Evolutionary conservation across 108 stramenopile species (phyloP).

Genomic region (Epithemia pelagica): DNA sequence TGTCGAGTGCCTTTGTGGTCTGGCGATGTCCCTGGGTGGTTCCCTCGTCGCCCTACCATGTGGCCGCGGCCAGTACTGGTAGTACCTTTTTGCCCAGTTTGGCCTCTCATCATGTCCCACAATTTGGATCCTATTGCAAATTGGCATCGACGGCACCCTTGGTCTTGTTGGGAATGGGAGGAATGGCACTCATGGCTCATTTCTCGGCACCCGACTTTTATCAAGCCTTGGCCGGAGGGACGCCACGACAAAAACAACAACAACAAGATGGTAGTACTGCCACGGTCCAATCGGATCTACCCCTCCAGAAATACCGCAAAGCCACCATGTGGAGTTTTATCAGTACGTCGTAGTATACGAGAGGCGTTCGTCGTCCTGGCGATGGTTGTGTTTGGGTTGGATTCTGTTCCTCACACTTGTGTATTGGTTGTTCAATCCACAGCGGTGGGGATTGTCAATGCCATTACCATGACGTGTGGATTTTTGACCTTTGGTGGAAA

Average conservation of each 20-base stretch:
- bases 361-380: too few relatives aligned
- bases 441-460: constrained; percentile 46
- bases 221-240: constrained; percentile 35
- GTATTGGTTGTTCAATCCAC: constrained; percentile 39
- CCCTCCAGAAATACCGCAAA: background rate
- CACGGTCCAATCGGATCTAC: background rate
- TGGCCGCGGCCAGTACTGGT: constrained; percentile 17
- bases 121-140: constrained; percentile 43
- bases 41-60: constrained; percentile 43
- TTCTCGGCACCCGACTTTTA: constrained; percentile 89
- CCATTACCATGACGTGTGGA: constrained; percentile 67
- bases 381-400: background rate
- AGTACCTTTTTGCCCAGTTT: constrained; percentile 11
- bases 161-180: constrained; percentile 79
- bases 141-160: constrained; percentile 46
- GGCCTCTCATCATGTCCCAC: constrained; percentile 31
- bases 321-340: background rate
- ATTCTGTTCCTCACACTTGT: background rate
- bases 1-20: constrained; percentile 62
- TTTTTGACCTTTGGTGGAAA: constrained; percentile 88
- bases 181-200: constrained; percentile 84
- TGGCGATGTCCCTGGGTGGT: constrained; percentile 36
- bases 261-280: background rate
- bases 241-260: background rate
- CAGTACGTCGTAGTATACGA: background rate